Evolutionary conservation across 768 basidiomycete genomes (phyloP).

Genomic region (Tylopilus cervinicoccineus): DNA sequence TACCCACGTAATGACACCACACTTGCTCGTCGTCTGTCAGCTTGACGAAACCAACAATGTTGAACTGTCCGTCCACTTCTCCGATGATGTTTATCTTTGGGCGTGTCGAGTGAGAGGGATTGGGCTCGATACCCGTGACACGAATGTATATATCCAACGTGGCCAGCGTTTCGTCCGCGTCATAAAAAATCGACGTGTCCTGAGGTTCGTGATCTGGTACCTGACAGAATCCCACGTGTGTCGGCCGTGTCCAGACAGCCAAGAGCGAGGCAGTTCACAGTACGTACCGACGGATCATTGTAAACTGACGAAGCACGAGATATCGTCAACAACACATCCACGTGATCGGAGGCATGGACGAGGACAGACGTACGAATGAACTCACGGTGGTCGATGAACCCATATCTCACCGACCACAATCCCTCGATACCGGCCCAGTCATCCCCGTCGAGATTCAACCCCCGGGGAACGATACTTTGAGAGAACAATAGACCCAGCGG

Average conservation of each 20-base stretch:
- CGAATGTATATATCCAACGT: slow-evolving; percentile 44
- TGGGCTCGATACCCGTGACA: slow-evolving; percentile 38
- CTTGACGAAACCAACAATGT: slow-evolving; percentile 50
- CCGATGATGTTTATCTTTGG: slow-evolving; percentile 55
- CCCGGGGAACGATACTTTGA: slow-evolving; percentile 45
- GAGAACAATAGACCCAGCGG: slow-evolving; percentile 50
- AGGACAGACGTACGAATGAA: slow-evolving; percentile 47
- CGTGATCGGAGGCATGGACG: neutral
- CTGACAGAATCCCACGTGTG: slow-evolving; percentile 13
- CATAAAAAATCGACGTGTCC: slow-evolving; percentile 48
- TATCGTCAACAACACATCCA: slow-evolving; percentile 6
- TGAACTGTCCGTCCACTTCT: slow-evolving; percentile 44
- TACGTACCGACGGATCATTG: slow-evolving; percentile 39
- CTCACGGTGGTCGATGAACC: slow-evolving; percentile 65
- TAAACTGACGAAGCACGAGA: slow-evolving; percentile 36
- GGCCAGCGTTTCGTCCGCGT: slow-evolving; percentile 48
- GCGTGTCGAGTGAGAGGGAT: slow-evolving; percentile 45
- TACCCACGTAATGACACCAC: slow-evolving; percentile 61
- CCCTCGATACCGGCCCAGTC: slow-evolving; percentile 47
- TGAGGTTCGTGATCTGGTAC: slow-evolving; percentile 31
- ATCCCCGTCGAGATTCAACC: slow-evolving; percentile 29
- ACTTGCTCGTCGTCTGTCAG: slow-evolving; percentile 56
- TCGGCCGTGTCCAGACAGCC: neutral
- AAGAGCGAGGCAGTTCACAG: neutral
- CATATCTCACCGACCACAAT: slow-evolving; percentile 59